These are phyloP conservation scores for Coniochaeta prunicola DNA, from an alignment of 2,329 filamentous ascomycete genomes.

Conservation along the genomic window DNA sequence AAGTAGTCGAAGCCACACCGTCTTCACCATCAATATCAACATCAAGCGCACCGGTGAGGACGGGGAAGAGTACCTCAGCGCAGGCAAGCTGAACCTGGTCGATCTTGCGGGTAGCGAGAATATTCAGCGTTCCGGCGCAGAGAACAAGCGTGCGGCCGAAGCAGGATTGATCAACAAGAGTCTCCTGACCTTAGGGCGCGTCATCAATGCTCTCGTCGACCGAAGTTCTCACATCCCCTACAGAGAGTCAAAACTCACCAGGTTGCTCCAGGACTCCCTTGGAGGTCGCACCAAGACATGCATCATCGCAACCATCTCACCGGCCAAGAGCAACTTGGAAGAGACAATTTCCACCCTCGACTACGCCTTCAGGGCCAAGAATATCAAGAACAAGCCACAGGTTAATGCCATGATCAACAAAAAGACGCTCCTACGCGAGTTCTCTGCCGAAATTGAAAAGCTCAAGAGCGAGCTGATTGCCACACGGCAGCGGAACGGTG, in stretches of 20 bases:
- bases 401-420: constrained; percentile 89
- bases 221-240: constrained; percentile 81
- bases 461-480: constrained; percentile 90
- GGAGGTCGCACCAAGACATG: constrained; percentile 95
- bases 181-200: constrained; percentile 84
- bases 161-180: constrained; percentile 98
- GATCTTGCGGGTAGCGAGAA: constrained; percentile 97
- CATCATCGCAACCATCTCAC: constrained; percentile 95
- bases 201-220: constrained; percentile 96
- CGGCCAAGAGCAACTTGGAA: constrained; percentile 89
- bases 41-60: constrained; percentile 74
- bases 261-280: constrained; percentile 90
- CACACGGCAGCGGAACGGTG: constrained; percentile 87
- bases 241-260: constrained; percentile 91
- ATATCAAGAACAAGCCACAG: constrained; percentile 96
- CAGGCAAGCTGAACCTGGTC: constrained; percentile 92
- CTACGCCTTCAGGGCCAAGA: constrained; percentile 96
- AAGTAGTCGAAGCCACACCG: constrained; percentile 92
- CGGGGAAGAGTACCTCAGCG: constrained; percentile 83
- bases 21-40: constrained; percentile 92
- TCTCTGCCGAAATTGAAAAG: constrained; percentile 87
- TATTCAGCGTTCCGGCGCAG: constrained; percentile 91
- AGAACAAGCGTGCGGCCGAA: constrained; percentile 95
- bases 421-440: constrained; percentile 84
- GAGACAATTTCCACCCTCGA: constrained; percentile 98